phyloP scores from a whole-genome alignment of 2,329 filamentous ascomycete genomes.

The Ophiobolus disseminans region DNA sequence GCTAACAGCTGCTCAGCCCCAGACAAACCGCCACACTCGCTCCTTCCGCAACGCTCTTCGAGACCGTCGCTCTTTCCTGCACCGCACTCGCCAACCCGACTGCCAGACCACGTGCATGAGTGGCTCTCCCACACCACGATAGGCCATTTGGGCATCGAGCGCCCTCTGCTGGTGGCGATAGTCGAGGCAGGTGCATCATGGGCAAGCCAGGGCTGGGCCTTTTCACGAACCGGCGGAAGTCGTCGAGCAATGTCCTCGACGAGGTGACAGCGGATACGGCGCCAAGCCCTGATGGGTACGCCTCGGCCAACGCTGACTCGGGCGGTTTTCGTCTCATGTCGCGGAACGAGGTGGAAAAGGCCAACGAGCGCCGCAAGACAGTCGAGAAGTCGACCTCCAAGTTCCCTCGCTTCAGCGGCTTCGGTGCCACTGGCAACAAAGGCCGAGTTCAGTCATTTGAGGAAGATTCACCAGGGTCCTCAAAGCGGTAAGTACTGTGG shows the following conservation, averaged over 20 bases:
- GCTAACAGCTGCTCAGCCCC: constrained; percentile 11
- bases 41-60: constrained; percentile 2
- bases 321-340: constrained; percentile 46
- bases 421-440: constrained; percentile 37
- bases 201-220: constrained; percentile 42
- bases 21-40: constrained; percentile 13
- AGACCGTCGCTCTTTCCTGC: constrained; percentile 9
- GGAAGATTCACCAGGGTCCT: constrained; percentile 45
- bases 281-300: constrained; percentile 31
- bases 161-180: constrained; percentile 7
- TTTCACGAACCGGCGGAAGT: constrained; percentile 47
- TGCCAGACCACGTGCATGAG: constrained; percentile 32
- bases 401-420: constrained; percentile 45
- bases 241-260: constrained; percentile 45
- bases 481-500: constrained; percentile 43
- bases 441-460: constrained; percentile 45
- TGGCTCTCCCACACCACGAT: constrained; percentile 17
- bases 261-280: constrained; percentile 24
- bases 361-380: constrained; percentile 35
- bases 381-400: constrained; percentile 40
- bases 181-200: constrained; percentile 24
- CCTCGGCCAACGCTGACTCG: constrained; percentile 26
- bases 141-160: constrained; percentile 28
- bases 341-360: constrained; percentile 40
- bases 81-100: neutral